These are phyloP conservation scores for Amanita rubescens DNA, from an alignment of 768 basidiomycete genomes.

Conservation along the genomic window DNA sequence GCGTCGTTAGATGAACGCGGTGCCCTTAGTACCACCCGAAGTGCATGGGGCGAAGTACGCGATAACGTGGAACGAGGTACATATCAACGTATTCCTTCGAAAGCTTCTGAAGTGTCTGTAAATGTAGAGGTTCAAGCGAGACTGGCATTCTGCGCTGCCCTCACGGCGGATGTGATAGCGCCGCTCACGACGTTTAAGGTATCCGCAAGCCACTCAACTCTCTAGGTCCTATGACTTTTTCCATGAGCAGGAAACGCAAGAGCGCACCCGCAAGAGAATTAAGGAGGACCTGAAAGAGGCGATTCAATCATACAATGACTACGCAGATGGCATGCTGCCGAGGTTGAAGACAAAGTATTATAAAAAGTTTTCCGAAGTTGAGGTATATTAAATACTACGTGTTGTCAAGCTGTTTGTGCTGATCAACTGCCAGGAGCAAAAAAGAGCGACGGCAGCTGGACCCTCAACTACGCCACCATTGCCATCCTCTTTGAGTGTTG, in stretches of 20 bases:
- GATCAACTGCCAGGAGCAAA: conserved; percentile 51
- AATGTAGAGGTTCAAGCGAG: conserved; percentile 71
- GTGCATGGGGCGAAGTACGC: conserved; percentile 77
- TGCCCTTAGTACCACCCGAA: conserved; percentile 55
- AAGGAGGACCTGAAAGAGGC: conserved; percentile 88
- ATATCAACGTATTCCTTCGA: conserved; percentile 12
- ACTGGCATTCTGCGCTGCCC: conserved; percentile 67
- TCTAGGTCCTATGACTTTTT: conserved; percentile 1
- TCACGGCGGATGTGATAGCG: conserved; percentile 66
- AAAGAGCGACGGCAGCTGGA: conserved; percentile 35
- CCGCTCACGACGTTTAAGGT: conserved; percentile 63
- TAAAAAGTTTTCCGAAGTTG: conserved; percentile 83
- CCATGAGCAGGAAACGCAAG: conserved; percentile 69
- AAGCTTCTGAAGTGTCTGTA: conserved; percentile 5
- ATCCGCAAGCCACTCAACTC: background rate
- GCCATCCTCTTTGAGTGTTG: conserved; percentile 21
- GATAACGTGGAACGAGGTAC: conserved; percentile 81
- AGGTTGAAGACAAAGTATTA: conserved; percentile 72
- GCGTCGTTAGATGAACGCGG: conserved; percentile 63
- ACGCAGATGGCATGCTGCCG: conserved; percentile 71
- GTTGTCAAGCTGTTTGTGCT: background rate
- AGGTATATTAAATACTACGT: conserved; percentile 38
- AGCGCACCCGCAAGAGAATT: conserved; percentile 85
- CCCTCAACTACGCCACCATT: conserved; percentile 23
- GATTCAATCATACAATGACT: conserved; percentile 68